These are phyloP conservation scores for Naegleria lovaniensis DNA, from an alignment of 208 protist genomes.

Conservation along the genomic window DNA sequence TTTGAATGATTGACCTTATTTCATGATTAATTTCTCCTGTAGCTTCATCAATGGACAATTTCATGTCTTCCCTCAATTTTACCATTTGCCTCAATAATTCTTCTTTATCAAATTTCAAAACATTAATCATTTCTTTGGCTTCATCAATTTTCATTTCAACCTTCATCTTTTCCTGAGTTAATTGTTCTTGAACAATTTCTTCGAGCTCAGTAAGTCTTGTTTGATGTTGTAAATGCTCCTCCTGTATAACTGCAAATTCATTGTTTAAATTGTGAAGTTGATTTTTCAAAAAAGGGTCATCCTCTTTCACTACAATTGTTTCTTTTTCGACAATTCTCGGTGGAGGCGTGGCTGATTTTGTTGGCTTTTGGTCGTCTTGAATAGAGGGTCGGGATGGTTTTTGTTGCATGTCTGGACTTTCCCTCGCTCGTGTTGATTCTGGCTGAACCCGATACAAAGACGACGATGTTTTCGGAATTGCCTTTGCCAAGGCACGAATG, in stretches of 20 bases:
- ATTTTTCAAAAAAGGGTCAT: not conserved
- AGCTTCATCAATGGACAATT: not conserved
- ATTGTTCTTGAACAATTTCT: not conserved
- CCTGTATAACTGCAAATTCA: not conserved
- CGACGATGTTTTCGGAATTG: not conserved
- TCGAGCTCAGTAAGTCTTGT: not conserved
- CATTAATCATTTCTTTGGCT: not conserved
- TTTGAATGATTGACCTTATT: not conserved
- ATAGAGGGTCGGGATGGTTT: not conserved
- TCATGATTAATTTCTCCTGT: not conserved
- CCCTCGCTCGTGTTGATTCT: not conserved
- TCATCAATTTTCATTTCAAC: not conserved
- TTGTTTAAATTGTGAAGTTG: not conserved
- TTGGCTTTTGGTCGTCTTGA: no score
- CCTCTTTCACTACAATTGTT: not conserved
- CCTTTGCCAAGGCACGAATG: not conserved
- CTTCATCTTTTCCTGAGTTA: not conserved
- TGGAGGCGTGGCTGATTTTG: no score
- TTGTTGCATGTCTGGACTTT: not conserved
- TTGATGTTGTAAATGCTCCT: not conserved
- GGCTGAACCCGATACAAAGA: no score
- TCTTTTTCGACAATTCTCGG: not conserved
- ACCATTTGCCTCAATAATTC: not conserved
- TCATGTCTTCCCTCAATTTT: not conserved
- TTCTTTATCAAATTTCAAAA: not conserved